phyloP scores from a whole-genome alignment of 1,284 basidiomycete species.

The Afroboletus lepidellus region DNA sequence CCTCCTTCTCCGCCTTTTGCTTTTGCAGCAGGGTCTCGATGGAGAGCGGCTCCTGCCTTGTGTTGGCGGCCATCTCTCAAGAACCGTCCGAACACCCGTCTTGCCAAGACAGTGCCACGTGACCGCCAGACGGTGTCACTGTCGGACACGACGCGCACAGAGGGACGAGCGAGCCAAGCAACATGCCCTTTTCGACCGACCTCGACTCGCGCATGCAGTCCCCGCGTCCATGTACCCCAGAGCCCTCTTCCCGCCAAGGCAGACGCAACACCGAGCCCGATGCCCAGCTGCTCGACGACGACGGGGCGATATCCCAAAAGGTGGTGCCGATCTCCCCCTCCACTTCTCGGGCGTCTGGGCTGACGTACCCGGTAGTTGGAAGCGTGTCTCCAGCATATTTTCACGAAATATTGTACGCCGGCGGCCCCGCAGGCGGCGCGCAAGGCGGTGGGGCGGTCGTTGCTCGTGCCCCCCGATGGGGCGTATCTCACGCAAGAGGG shows the following conservation, averaged over 20 bases:
- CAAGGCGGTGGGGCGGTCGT: conserved; percentile 14
- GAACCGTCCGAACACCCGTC: not conserved
- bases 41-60: conserved; percentile 63
- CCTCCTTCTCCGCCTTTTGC: conserved; percentile 86
- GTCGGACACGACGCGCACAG: conserved; percentile 26
- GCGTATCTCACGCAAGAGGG: conserved; percentile 58
- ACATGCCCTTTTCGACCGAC: conserved; percentile 15
- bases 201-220: conserved; percentile 39
- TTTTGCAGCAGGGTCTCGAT: conserved; percentile 84
- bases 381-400: conserved; percentile 64
- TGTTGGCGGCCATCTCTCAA: conserved; percentile 32
- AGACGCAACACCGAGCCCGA: conserved; percentile 44
- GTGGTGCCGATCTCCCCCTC: too few relatives aligned
- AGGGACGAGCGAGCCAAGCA: conserved; percentile 18
- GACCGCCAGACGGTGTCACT: conserved; percentile 20
- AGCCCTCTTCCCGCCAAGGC: conserved; percentile 58
- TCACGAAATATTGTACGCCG: conserved; percentile 71
- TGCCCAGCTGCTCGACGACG: conserved; percentile 58
- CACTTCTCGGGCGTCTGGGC: too few relatives aligned
- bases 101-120: conserved; percentile 23
- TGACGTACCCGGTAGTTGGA: conserved; percentile 45
- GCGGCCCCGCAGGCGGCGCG: conserved; percentile 24
- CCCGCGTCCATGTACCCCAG: conserved; percentile 58
- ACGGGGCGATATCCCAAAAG: conserved; percentile 63
- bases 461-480: conserved; percentile 52